phyloP scores from a whole-genome alignment of 306 rosid genomes.

The Amphicarpaea edgeworthii region DNA sequence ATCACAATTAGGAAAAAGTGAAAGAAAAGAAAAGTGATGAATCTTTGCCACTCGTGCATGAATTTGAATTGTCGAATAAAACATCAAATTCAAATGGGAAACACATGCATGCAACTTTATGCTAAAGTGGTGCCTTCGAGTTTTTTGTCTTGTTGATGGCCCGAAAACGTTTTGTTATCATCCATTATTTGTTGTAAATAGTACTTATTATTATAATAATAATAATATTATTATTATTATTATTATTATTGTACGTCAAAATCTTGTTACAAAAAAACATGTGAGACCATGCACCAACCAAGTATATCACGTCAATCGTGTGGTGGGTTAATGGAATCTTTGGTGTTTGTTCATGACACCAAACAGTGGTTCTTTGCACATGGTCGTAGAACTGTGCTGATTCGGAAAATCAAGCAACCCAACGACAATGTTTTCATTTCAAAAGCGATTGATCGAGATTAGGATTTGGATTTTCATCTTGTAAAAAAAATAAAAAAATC shows the following conservation, averaged over 20 bases:
- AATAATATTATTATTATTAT: too few species aligned
- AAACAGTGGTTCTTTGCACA: slow-evolving; percentile 49
- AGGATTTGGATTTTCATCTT: background rate
- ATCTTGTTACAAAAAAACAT: slow-evolving; percentile 27
- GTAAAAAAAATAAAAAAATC: background rate
- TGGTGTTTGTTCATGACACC: slow-evolving; percentile 49
- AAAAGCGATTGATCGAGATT: background rate
- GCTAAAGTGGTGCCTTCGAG: slow-evolving; percentile 44
- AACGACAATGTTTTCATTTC: background rate
- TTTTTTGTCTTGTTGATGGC: slow-evolving; percentile 50
- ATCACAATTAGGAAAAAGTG: slow-evolving; percentile 41
- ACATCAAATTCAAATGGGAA: slow-evolving; percentile 42
- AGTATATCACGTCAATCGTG: slow-evolving; percentile 48
- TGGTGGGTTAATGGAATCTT: slow-evolving; percentile 47
- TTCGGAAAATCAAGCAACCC: slow-evolving; percentile 29
- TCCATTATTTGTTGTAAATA: slow-evolving; percentile 26
- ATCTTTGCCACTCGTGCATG: slow-evolving; percentile 64
- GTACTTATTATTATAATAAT: too few species aligned
- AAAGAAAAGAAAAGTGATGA: slow-evolving; percentile 45
- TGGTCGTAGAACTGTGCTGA: slow-evolving; percentile 43
- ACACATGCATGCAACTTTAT: slow-evolving; percentile 47
- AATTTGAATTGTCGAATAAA: slow-evolving; percentile 58
- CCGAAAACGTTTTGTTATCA: slow-evolving; percentile 32
- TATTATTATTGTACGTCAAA: slow-evolving; percentile 12
- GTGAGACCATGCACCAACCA: slow-evolving; percentile 42